A percentile compares a stretch with the other conserved stretches of the same genome.
Evolutionary conservation across 2,329 filamentous ascomycete genomes (phyloP).

Genomic region (Pochonia chlamydosporia): DNA sequence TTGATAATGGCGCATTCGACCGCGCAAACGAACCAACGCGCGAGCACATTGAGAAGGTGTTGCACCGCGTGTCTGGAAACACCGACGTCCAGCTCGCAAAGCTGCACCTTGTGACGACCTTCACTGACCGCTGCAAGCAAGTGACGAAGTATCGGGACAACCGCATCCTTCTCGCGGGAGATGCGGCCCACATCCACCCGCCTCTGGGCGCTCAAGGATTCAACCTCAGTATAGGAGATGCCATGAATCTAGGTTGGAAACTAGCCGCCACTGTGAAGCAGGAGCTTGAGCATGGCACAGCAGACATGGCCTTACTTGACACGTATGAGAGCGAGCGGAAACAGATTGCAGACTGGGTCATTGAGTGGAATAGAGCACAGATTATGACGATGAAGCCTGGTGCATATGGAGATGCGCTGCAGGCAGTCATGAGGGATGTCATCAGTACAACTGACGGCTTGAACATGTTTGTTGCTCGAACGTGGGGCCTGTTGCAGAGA

Average conservation of each 20-base stretch:
- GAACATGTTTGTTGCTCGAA: conserved; percentile 23
- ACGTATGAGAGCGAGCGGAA: conserved; percentile 43
- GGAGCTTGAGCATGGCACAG: conserved; percentile 1
- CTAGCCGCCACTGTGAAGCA: conserved; percentile 31
- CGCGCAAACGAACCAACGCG: conserved; percentile 11
- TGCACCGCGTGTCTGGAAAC: conserved; percentile 15
- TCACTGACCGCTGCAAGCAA: conserved; percentile 18
- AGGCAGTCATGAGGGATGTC: conserved; percentile 21
- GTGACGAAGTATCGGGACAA: conserved; percentile 30
- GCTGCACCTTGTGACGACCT: conserved; percentile 18
- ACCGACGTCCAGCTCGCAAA: conserved; percentile 17
- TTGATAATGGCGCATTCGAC: conserved; percentile 16
- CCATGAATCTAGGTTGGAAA: conserved; percentile 47
- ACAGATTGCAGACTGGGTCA: conserved; percentile 31
- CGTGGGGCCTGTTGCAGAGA: conserved; percentile 28
- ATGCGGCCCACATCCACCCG: conserved; percentile 44
- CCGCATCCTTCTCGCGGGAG: conserved; percentile 42
- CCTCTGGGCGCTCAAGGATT: conserved; percentile 44
- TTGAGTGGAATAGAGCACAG: conserved; percentile 33
- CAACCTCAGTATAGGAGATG: conserved; percentile 45
- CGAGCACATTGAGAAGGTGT: conserved; percentile 16
- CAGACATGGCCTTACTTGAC: conserved; percentile 28
- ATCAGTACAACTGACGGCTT: conserved; percentile 22
- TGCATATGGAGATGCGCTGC: conserved; percentile 16
- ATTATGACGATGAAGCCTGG: conserved; percentile 22